Base-by-base conservation (phyloP, 805 yeast genomes). In the Komagataella phaffii region DNA sequence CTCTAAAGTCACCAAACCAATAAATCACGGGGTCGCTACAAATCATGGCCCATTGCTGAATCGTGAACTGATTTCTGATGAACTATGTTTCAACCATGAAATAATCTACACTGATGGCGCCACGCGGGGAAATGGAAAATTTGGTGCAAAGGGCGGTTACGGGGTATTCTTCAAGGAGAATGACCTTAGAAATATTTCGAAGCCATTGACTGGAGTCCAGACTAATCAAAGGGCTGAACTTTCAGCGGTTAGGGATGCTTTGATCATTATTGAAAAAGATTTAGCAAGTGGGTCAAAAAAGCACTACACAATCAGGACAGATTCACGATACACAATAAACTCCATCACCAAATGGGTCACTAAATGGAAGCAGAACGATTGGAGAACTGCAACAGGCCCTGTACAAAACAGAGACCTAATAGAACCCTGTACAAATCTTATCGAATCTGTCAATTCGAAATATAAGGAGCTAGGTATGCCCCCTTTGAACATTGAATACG, bases 151-250 rank as follows among this genome's bases (percentile, higher is more conserved):
- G 2, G 81, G 83, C 0, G 96, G 97, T 0, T 80, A 76, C 59
- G 97, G 96, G 21, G 85, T 85, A 0, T 88, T 68, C 61, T 87
- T 75, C 62, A 90, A 88, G 0, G 66, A 57, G 0, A 59, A 64
- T 43, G 84, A 81, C 58, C 53, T 71, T 2, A 64, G 84, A 47
- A 85, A 85, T 61, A 66, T 71, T 7, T 70, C 83, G 0, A 78
- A 71, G 4, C 77, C 83, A 0, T 67, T 88, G 23, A 46, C n/a
- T 1, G 72, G 69, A 2, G 59, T 59, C 3, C 88, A 82, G 40
- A 87, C 96, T 1, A 89, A 88, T 58, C 89, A 86, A 56, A 67
- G 87, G 45, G 93, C 95, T 1, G 97, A 90, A 64, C 73, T 89
- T 8, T 63, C 68, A 12, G 96, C 95, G 0, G 72, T 85, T 17